Base-by-base conservation (phyloP, 2,329 filamentous ascomycete genomes). In the Sporothrix protearum region DNA sequence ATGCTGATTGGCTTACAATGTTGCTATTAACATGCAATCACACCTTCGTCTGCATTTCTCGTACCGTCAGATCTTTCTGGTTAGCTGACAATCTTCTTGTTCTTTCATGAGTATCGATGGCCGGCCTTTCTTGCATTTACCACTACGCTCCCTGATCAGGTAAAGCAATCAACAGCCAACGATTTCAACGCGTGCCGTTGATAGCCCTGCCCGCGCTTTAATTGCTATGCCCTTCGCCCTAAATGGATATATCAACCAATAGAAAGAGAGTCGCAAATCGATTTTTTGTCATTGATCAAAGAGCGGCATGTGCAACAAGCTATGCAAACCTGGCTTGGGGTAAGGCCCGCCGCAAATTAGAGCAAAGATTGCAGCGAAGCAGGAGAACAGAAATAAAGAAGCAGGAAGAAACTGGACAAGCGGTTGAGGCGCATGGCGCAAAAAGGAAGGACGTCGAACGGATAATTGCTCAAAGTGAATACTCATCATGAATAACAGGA, bases 171-270 rank as follows among this genome's bases (percentile, higher is more conserved):
- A 28, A 45, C 14, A 66, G 42, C 33, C 36, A 16, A 33, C 39
- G 25, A 47, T 30, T 42, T 9, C 42, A 66, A 10, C 25, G 12
- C 28, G 22, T 66, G 61, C 61, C 61, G 61, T 39, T 47, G 45
- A 28, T 45, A 64, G 59, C 61, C 61, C 39, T 47, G 61, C 57
- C n/a, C 57, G 61, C 22, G 7, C n/a, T 12, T 47, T n/a, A 30
- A 47, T 30, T 47, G 39, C 12, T 9, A 66, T 19, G 6, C 22
- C 61, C 39, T 22, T 39, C 39, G 42, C 61, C n/a, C n/a, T 47
- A 66, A 64, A 64, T 28, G n/a, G 39, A 7, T 45, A 64, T 39
- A 64, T 64, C 28, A 64, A 64, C 30, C 10, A 39, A 39, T 61
- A 47, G n/a, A n/a, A 45, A 45, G 30, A 61, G 55, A 39, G 16